These are phyloP conservation scores for Whalleya microplaca DNA, from an alignment of 2,329 filamentous ascomycete species.

Conservation along the genomic window DNA sequence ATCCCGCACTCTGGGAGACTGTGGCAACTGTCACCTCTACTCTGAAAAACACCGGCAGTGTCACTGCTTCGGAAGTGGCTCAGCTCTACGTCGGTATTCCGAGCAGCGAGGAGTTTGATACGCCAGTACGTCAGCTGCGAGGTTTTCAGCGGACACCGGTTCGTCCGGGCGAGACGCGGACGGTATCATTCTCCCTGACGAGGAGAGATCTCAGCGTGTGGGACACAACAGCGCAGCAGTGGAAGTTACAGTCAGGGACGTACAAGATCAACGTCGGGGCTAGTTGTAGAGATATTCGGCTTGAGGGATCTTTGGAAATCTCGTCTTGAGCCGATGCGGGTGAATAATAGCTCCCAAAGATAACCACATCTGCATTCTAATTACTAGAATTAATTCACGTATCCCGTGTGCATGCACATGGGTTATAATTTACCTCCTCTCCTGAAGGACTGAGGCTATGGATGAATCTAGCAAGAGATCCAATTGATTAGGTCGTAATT, in stretches of 20 bases:
- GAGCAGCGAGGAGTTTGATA: conserved; percentile 47
- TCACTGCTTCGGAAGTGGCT: conserved; percentile 44
- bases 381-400: too few relatives aligned
- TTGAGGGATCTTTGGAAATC: too few relatives aligned
- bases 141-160: conserved; percentile 71
- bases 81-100: conserved; percentile 50
- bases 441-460: too few relatives aligned
- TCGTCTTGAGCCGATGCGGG: too few relatives aligned
- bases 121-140: conserved; percentile 66
- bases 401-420: too few relatives aligned
- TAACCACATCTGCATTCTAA: too few relatives aligned
- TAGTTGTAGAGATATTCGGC: too few relatives aligned
- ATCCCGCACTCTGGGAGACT: conserved; percentile 62
- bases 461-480: too few relatives aligned
- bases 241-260: conserved; percentile 55
- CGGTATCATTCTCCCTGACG: conserved; percentile 60
- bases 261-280: conserved; percentile 34
- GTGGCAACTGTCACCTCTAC: conserved; percentile 51
- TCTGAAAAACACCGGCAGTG: conserved; percentile 54
- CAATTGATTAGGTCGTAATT: too few relatives aligned
- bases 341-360: too few relatives aligned
- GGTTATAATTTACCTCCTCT: too few relatives aligned
- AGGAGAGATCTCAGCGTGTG: conserved; percentile 73
- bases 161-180: conserved; percentile 53
- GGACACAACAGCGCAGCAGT: conserved; percentile 68